phyloP scores from a whole-genome alignment of 345 rosid genomes.

The Brassica napus region DNA sequence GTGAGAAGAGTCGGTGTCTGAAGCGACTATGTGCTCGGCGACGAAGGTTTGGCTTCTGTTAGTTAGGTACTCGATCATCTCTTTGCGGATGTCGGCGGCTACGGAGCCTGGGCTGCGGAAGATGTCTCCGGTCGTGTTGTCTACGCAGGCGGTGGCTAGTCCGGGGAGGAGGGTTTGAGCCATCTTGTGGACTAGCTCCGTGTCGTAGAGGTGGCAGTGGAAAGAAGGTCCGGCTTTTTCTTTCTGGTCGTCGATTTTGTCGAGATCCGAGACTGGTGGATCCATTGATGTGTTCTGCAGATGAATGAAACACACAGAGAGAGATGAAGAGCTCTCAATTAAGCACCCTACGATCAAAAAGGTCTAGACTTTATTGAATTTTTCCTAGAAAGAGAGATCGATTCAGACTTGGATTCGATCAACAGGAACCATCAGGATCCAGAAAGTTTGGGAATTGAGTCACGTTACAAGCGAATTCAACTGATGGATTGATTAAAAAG shows the following conservation, averaged over 20 bases:
- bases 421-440: background rate
- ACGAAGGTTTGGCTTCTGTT: slow-evolving; percentile 75
- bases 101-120: slow-evolving; percentile 75
- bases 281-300: slow-evolving; percentile 40
- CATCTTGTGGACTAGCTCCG: slow-evolving; percentile 60
- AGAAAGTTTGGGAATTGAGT: slow-evolving; percentile 2
- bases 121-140: slow-evolving; percentile 79
- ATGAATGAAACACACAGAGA: background rate
- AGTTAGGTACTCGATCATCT: slow-evolving; percentile 64
- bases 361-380: background rate
- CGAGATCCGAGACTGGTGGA: slow-evolving; percentile 47
- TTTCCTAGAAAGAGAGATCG: background rate
- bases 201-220: slow-evolving; percentile 67
- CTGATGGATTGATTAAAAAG: slow-evolving; percentile 26
- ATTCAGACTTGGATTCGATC: slow-evolving; percentile 10
- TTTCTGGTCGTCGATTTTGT: slow-evolving; percentile 59
- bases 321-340: too few relatives aligned
- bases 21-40: slow-evolving; percentile 62
- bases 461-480: slow-evolving; percentile 16
- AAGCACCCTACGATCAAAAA: background rate
- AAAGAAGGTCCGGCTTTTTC: slow-evolving; percentile 48
- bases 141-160: slow-evolving; percentile 77
- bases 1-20: slow-evolving; percentile 52
- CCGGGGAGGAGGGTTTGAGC: slow-evolving; percentile 72
- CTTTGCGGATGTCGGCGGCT: slow-evolving; percentile 73